A percentile compares a stretch with the other conserved stretches of the same genome.
Conservation (phyloP, 768 basidiomycete genomes). For the Boletus rubroflammeus region DNA sequence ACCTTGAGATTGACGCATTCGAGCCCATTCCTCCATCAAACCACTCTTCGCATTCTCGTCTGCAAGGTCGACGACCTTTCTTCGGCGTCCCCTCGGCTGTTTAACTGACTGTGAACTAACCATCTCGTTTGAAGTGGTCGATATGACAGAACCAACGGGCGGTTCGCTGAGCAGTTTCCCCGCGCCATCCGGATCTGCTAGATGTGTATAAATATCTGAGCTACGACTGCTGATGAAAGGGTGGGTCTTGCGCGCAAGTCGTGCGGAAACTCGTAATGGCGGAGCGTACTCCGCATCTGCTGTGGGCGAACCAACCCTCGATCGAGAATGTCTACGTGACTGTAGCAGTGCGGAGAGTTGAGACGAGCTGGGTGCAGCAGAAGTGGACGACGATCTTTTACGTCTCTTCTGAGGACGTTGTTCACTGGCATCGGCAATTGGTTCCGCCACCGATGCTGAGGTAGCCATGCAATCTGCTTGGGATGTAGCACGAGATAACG, state of each 20-base stretch:
- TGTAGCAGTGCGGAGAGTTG: slow-evolving; percentile 7
- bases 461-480: background rate
- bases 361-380: slow-evolving; percentile 9
- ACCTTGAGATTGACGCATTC: slow-evolving; percentile 29
- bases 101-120: slow-evolving; percentile 1
- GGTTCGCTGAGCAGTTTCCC: slow-evolving; percentile 9
- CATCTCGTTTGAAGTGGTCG: background rate
- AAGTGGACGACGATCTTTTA: slow-evolving; percentile 21
- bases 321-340: slow-evolving; percentile 15
- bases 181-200: slow-evolving; percentile 21
- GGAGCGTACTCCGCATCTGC: background rate
- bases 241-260: slow-evolving; percentile 19
- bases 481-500: background rate
- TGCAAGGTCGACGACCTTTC: slow-evolving; percentile 11
- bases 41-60: slow-evolving; percentile 22
- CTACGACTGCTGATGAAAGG: slow-evolving; percentile 11
- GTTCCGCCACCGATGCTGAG: slow-evolving; percentile 1
- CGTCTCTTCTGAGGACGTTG: slow-evolving; percentile 20
- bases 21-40: slow-evolving; percentile 31
- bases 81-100: slow-evolving; percentile 16
- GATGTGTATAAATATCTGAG: slow-evolving; percentile 28
- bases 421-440: background rate
- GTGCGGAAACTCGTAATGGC: slow-evolving; percentile 19
- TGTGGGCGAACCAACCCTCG: slow-evolving; percentile 15
- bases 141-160: background rate